Evolutionary conservation across 1,139 yeast species (phyloP).

Genomic region (Tardiomyces blankii): DNA sequence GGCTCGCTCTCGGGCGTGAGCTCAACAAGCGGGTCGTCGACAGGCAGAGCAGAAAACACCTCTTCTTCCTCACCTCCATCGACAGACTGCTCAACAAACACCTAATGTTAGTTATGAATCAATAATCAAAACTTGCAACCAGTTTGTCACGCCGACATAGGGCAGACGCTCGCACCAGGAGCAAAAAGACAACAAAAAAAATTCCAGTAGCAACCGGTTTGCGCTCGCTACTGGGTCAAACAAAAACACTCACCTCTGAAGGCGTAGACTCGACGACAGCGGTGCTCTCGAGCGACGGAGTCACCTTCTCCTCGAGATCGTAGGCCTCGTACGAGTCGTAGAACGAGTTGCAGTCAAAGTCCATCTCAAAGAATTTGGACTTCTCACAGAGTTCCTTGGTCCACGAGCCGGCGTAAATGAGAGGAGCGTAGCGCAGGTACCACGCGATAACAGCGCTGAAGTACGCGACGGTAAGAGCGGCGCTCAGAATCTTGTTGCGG

Average conservation of each 20-base stretch:
- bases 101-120: not conserved
- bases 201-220: too few species aligned
- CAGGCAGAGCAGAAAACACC: not conserved
- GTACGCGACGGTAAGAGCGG: slow-evolving; percentile 36
- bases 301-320: slow-evolving; percentile 6
- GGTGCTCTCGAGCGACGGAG: not conserved
- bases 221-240: too few species aligned
- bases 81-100: not conserved
- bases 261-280: not conserved
- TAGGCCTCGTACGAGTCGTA: slow-evolving; percentile 25
- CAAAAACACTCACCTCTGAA: not conserved
- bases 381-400: slow-evolving; percentile 53
- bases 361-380: slow-evolving; percentile 57
- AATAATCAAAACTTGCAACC: not conserved
- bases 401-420: slow-evolving; percentile 79
- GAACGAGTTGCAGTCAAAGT: slow-evolving; percentile 66
- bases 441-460: slow-evolving; percentile 42
- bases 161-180: too few species aligned
- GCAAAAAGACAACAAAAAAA: too few species aligned
- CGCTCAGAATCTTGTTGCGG: slow-evolving; percentile 32
- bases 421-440: slow-evolving; percentile 56
- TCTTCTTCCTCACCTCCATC: not conserved
- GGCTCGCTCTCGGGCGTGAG: not conserved
- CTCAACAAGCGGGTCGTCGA: not conserved
- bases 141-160: too few species aligned